Percentiles rank a stretch among this genome's conserved stretches.
phyloP scores from a whole-genome alignment of 2,329 filamentous ascomycete genomes.

The Piedraia hortae region DNA sequence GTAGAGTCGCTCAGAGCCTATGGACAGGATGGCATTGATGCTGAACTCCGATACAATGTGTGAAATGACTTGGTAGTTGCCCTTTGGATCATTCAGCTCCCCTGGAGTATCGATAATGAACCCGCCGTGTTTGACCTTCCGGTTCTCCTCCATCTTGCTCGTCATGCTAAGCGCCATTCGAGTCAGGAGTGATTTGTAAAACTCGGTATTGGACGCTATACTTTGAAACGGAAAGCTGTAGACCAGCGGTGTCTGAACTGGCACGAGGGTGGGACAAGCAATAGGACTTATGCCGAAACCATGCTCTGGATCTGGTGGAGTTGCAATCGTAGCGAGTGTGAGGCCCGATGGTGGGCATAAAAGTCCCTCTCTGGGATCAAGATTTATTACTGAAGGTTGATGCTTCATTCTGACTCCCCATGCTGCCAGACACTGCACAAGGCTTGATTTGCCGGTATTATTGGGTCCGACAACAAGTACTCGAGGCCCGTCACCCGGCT shows the following conservation, averaged over 20 bases:
- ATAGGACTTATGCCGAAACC: constrained; percentile 69
- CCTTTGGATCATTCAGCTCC: constrained; percentile 34
- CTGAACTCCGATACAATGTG: constrained; percentile 46
- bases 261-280: constrained; percentile 63
- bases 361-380: constrained; percentile 46
- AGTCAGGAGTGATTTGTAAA: constrained; percentile 49
- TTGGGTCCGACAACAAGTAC: constrained; percentile 59
- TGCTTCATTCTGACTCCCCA: constrained; percentile 58
- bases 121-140: constrained; percentile 40
- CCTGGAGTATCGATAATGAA: constrained; percentile 68
- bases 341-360: constrained; percentile 39
- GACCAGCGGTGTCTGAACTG: constrained; percentile 74
- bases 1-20: constrained; percentile 53
- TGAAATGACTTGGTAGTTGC: constrained; percentile 45
- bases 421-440: constrained; percentile 32
- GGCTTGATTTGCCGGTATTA: constrained; percentile 39
- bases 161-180: constrained; percentile 54
- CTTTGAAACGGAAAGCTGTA: constrained; percentile 60
- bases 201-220: constrained; percentile 38
- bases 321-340: constrained; percentile 64
- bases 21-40: constrained; percentile 51
- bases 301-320: constrained; percentile 64
- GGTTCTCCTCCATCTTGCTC: constrained; percentile 50
- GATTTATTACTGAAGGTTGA: constrained; percentile 57
- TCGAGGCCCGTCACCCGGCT: constrained; percentile 32